Percentiles rank a stretch among this genome's conserved stretches.
Conservation (phyloP, 2,329 filamentous ascomycete genomes). For the Parastagonospora avenae region DNA sequence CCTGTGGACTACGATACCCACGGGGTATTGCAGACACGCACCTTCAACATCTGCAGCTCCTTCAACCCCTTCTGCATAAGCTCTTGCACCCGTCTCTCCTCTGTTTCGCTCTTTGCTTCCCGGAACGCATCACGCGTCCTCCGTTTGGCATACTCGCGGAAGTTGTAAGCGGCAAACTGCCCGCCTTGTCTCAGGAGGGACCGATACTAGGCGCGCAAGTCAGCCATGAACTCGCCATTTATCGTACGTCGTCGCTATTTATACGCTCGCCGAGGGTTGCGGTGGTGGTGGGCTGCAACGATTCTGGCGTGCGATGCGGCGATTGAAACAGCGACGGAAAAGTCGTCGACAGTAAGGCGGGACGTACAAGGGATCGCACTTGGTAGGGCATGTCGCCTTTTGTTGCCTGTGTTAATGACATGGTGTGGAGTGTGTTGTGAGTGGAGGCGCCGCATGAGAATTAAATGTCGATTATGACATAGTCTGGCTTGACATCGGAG, state of each 20-base stretch:
- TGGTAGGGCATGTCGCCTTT: slow-evolving; percentile 47
- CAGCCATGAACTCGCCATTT: not conserved
- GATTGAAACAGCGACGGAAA: not conserved
- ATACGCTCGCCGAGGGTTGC: not conserved
- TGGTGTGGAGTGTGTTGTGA: slow-evolving; percentile 20
- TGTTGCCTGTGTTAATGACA: slow-evolving; percentile 43
- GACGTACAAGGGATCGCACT: slow-evolving; percentile 48
- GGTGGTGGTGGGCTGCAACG: not conserved
- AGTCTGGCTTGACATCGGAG: slow-evolving; percentile 26
- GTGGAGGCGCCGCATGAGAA: slow-evolving; percentile 31
- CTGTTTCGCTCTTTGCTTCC: slow-evolving; percentile 74
- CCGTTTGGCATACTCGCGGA: slow-evolving; percentile 93
- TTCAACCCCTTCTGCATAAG: slow-evolving; percentile 86
- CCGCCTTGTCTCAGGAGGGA: slow-evolving; percentile 84
- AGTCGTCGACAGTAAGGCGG: not conserved
- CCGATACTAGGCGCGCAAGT: slow-evolving; percentile 70
- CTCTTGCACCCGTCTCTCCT: slow-evolving; percentile 80
- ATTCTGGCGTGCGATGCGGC: not conserved
- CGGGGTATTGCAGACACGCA: slow-evolving; percentile 51
- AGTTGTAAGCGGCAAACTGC: slow-evolving; percentile 95
- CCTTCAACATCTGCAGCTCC: slow-evolving; percentile 90
- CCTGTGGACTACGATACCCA: not conserved
- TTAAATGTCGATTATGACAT: slow-evolving; percentile 43
- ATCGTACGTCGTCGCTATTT: not conserved
- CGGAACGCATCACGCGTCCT: slow-evolving; percentile 90